Evolutionary conservation across 495 filamentous ascomycete genomes (phyloP).

Genomic region (Aspergillus ostianus): DNA sequence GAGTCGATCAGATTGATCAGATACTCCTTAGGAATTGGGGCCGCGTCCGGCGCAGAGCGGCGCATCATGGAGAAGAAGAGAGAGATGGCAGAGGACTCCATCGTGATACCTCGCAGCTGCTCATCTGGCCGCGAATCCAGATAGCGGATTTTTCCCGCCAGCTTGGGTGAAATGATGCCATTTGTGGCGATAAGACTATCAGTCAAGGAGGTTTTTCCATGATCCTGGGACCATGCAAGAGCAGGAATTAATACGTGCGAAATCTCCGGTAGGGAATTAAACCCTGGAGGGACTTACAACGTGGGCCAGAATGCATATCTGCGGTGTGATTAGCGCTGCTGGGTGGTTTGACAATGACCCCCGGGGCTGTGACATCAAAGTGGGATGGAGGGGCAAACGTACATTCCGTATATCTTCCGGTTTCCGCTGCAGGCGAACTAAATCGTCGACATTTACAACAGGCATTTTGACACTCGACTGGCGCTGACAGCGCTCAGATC

Average conservation of each 20-base stretch:
- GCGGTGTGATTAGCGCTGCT: slow-evolving; percentile 29
- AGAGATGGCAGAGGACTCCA: slow-evolving; percentile 99
- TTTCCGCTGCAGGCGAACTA: slow-evolving; percentile 79
- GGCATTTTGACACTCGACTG: slow-evolving; percentile 62
- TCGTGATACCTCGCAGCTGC: slow-evolving; percentile 95
- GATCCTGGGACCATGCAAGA: slow-evolving; percentile 54
- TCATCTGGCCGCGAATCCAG: slow-evolving; percentile 96
- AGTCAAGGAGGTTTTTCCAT: slow-evolving; percentile 97
- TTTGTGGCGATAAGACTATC: slow-evolving; percentile 97
- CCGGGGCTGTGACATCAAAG: slow-evolving; percentile 35
- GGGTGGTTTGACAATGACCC: slow-evolving; percentile 22
- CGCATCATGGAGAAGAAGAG: slow-evolving; percentile 90
- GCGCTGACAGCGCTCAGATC: slow-evolving; percentile 16
- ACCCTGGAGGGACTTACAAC: slow-evolving; percentile 61
- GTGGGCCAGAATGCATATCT: slow-evolving; percentile 98
- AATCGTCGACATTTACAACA: slow-evolving; percentile 80
- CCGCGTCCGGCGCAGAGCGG: slow-evolving; percentile 62
- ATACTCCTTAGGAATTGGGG: slow-evolving; percentile 77
- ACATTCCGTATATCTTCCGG: slow-evolving; percentile 88
- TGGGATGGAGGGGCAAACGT: slow-evolving; percentile 41
- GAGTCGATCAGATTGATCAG: slow-evolving; percentile 98
- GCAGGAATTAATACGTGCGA: slow-evolving; percentile 9
- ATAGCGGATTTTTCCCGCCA: slow-evolving; percentile 97
- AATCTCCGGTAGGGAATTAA: background rate
- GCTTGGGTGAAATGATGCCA: slow-evolving; percentile 96